Base-by-base conservation (phyloP, 1,139 yeast species). In the Geotrichum candidum region DNA sequence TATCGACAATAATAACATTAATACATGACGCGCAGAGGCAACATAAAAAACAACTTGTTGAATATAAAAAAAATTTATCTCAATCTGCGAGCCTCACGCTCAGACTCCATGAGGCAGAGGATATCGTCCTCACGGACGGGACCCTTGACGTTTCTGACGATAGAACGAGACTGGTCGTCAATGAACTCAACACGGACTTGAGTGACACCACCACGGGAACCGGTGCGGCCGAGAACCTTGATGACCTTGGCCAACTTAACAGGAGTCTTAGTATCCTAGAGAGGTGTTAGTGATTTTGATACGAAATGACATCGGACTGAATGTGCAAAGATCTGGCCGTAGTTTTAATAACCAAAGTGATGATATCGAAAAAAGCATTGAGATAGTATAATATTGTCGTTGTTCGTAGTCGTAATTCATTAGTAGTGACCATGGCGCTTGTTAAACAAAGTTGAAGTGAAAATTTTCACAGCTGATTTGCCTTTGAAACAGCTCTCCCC, bases 121-220 rank as follows among this genome's bases (percentile, higher is more conserved):
- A 94, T 90, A 82, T 94, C 99, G 83, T 92, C 90, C 84, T 92
- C 98, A 84, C 98, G 90, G 80, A 92, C 98, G 81, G 99, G 97
- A 77, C 99, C 99, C 85, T 78, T 94, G 82, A 94, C 99, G 87
- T 94, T 94, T 88, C 99, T 91, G 85, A 94, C 97, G 78, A 94
- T 92, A 78, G 97, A 89, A 87, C 98, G 91, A 81, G 96, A 84
- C 76, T 96, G 84, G 80, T 94, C 98, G 81, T 92, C 98, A 81
- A 94, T 86, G 88, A 94, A 94, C 83, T 94, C 98, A 77, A 94
- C 98, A 84, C 99, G 92, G 81, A 94, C 98, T 84, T 94, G 99
- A 82, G 98, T 94, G 83, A 94, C 99, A 88, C 97, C 98, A 88
- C 99, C 99, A 86, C 98, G 92, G 80, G 97, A 92, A 80, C 97